phyloP scores from a whole-genome alignment of 768 basidiomycete species.

The Suillus weaverae region DNA sequence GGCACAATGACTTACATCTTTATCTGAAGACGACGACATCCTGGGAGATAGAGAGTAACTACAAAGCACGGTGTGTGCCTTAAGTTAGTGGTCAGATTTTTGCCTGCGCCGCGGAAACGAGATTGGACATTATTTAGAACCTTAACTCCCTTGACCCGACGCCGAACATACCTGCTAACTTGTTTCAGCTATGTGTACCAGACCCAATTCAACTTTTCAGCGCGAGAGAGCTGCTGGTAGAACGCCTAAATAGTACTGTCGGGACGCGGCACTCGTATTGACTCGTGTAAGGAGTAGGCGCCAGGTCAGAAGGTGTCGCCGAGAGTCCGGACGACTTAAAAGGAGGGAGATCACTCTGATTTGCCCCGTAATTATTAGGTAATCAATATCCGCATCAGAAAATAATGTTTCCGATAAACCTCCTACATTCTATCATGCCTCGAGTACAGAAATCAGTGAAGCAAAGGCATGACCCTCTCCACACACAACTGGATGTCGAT shows the following conservation, averaged over 20 bases:
- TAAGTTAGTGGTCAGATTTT: neutral
- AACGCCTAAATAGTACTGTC: neutral
- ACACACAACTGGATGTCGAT: slow-evolving; percentile 80
- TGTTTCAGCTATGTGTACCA: neutral
- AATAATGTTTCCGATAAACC: slow-evolving; percentile 12
- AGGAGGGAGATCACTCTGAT: neutral
- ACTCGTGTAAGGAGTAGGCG: neutral
- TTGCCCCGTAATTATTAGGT: neutral
- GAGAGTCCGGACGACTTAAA: neutral
- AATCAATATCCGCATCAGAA: slow-evolving; percentile 3
- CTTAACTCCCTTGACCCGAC: neutral
- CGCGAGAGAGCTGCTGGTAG: neutral
- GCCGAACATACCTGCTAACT: neutral
- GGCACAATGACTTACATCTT: slow-evolving; percentile 10
- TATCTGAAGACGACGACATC: slow-evolving; percentile 11
- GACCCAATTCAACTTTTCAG: neutral
- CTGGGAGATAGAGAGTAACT: slow-evolving; percentile 5
- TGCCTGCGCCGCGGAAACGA: neutral
- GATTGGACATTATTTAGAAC: neutral
- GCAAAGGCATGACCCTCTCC: slow-evolving; percentile 82
- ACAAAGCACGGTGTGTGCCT: neutral
- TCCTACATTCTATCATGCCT: slow-evolving; percentile 53
- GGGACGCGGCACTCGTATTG: neutral
- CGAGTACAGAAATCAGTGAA: slow-evolving; percentile 56
- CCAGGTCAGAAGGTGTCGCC: neutral